Conservation (phyloP, 257 asterid species). For the Voacanga thouarsii region DNA sequence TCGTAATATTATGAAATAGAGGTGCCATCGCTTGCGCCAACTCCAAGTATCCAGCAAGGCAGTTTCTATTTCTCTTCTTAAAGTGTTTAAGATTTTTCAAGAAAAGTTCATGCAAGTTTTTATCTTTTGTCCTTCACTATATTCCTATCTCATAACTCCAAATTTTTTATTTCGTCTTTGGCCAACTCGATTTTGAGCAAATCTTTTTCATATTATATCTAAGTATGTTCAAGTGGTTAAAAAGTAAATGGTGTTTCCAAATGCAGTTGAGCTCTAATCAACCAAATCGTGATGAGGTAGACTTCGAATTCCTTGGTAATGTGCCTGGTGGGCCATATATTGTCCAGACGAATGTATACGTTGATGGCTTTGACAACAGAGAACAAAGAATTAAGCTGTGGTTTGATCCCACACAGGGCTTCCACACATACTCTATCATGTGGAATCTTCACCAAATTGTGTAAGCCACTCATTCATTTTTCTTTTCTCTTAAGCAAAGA, state of each 20-base stretch:
- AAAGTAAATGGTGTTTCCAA: too few species aligned
- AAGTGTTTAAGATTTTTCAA: too few species aligned
- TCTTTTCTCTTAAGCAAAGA: conserved; percentile 1
- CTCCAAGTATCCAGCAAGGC: too few species aligned
- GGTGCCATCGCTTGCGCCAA: too few species aligned
- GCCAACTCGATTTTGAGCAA: not conserved
- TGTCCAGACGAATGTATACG: conserved; percentile 78
- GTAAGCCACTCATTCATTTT: conserved; percentile 37
- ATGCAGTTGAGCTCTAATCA: conserved; percentile 64
- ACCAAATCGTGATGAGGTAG: conserved; percentile 76
- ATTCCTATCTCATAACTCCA: too few species aligned
- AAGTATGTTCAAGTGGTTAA: not conserved
- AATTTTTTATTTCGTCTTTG: not conserved
- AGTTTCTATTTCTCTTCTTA: too few species aligned
- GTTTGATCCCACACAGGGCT: conserved; percentile 91
- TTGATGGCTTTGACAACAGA: conserved; percentile 64
- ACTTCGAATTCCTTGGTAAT: conserved; percentile 89
- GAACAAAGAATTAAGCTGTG: conserved; percentile 74
- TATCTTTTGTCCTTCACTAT: too few species aligned
- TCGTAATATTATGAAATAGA: too few species aligned
- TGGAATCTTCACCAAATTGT: conserved; percentile 90
- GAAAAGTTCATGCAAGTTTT: too few species aligned
- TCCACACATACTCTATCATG: conserved; percentile 73
- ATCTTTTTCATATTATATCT: not conserved
- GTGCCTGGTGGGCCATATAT: conserved; percentile 53